phyloP scores from a whole-genome alignment of 1,284 basidiomycete genomes.

The Tremellales sp. region DNA sequence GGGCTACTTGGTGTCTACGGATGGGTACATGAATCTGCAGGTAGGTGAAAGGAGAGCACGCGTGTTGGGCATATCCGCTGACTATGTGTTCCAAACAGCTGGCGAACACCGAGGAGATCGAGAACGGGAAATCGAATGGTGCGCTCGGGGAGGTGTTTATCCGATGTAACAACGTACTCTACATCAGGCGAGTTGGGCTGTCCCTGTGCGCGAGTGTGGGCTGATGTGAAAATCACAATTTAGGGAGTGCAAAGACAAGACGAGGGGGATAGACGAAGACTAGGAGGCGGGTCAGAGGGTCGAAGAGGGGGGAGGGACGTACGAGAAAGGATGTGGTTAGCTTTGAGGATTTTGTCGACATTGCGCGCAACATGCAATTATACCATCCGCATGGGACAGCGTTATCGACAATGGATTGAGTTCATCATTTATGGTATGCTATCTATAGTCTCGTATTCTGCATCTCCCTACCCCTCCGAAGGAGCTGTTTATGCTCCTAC shows the following conservation, averaged over 20 bases:
- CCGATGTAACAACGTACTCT: slow-evolving; percentile 91
- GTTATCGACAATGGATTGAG: no score
- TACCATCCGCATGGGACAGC: no score
- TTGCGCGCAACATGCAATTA: no score
- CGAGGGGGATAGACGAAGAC: slow-evolving; percentile 26
- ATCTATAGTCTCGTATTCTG: neutral
- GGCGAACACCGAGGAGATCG: slow-evolving; percentile 97
- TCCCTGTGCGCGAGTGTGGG: neutral
- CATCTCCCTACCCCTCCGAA: neutral
- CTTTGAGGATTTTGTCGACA: no score
- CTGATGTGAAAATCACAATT: neutral
- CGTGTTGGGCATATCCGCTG: neutral
- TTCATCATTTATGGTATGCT: neutral
- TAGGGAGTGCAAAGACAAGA: slow-evolving; percentile 40
- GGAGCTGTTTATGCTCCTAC: slow-evolving; percentile 2
- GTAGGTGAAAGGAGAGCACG: slow-evolving; percentile 51
- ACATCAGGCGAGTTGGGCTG: slow-evolving; percentile 57
- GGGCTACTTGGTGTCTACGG: slow-evolving; percentile 96
- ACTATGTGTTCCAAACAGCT: slow-evolving; percentile 56
- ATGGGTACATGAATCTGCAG: slow-evolving; percentile 99
- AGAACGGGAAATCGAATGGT: slow-evolving; percentile 93
- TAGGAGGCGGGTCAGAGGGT: no score
- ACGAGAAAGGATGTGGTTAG: no score
- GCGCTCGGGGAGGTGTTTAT: slow-evolving; percentile 98
- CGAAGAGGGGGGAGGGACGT: no score